phyloP scores from a whole-genome alignment of 768 basidiomycete genomes.

The Lactifluus subvellereus region DNA sequence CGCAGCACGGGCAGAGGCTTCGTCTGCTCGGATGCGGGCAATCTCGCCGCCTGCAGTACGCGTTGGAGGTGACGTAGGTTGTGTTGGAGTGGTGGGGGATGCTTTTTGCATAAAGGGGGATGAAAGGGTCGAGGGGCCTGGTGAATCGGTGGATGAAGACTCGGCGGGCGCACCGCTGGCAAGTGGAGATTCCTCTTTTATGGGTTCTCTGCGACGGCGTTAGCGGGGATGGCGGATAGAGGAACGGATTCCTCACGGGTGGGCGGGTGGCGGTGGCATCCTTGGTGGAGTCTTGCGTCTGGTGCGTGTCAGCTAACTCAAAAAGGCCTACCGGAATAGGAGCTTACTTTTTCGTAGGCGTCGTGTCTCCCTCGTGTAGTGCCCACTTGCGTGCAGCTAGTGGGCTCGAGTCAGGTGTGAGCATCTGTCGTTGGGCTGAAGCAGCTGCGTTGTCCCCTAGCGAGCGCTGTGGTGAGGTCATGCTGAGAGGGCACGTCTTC shows the following conservation, averaged over 20 bases:
- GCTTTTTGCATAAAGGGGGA: conserved; percentile 32
- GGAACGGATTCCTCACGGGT: not conserved
- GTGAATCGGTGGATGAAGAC: conserved; percentile 24
- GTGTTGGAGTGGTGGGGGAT: conserved; percentile 12
- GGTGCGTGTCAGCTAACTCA: conserved; percentile 1
- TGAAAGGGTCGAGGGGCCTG: conserved; percentile 28
- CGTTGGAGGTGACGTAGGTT: conserved; percentile 24
- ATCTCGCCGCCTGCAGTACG: conserved; percentile 46
- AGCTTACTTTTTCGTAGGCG: conserved; percentile 16
- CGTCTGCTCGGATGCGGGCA: conserved; percentile 51
- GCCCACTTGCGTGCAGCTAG: conserved; percentile 16
- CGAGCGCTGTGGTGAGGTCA: conserved; percentile 5
- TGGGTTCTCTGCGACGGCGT: not conserved
- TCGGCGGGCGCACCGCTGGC: conserved; percentile 12
- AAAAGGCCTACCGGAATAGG: not conserved
- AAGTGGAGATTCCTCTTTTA: conserved; percentile 11
- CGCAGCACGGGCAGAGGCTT: conserved; percentile 44
- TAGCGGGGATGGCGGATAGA: not conserved
- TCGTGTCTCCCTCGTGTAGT: conserved; percentile 16
- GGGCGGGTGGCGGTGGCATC: conserved; percentile 5
- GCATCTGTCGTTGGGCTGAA: conserved; percentile 14
- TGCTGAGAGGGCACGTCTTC: not conserved
- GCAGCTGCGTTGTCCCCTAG: not conserved
- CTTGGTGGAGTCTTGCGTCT: conserved; percentile 15
- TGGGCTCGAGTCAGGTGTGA: conserved; percentile 23